Conservation (phyloP, 441 rosid genomes). For the Rhodomyrtus psidioides region DNA sequence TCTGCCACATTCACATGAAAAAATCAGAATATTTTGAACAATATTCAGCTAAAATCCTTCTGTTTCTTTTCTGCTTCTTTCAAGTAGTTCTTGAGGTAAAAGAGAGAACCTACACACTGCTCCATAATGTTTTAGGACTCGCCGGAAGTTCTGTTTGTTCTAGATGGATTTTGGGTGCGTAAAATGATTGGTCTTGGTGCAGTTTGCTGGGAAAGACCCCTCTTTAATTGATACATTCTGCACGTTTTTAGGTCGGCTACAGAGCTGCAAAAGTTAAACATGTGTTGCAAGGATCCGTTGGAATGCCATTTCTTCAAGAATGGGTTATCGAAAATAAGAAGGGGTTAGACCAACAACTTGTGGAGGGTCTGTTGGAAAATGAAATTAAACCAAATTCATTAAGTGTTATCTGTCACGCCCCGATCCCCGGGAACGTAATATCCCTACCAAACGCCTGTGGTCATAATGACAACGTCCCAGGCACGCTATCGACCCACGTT, state of each 20-base stretch:
- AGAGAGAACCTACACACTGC: neutral
- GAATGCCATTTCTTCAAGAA: accelerated
- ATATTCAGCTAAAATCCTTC: neutral
- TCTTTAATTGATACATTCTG: neutral
- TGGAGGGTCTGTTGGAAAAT: too few species aligned
- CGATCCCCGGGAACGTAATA: too few species aligned
- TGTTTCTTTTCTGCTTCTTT: neutral
- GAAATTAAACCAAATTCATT: too few species aligned
- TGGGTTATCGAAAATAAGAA: neutral
- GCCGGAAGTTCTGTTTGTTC: neutral
- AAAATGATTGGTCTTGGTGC: neutral
- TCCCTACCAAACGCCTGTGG: too few species aligned
- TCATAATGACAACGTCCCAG: too few species aligned
- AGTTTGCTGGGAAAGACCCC: neutral
- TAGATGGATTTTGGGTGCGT: neutral
- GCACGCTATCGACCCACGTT: too few species aligned
- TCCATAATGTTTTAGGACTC: too few species aligned
- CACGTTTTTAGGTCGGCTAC: neutral
- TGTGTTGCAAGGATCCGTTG: accelerated
- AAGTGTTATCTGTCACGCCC: too few species aligned
- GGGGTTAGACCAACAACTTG: neutral
- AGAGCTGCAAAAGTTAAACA: neutral
- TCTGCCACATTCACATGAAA: neutral
- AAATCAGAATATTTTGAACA: neutral
- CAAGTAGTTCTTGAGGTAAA: neutral